These are phyloP conservation scores for Sporothrix sp. DNA, from an alignment of 2,329 filamentous ascomycete species.

Conservation along the genomic window DNA sequence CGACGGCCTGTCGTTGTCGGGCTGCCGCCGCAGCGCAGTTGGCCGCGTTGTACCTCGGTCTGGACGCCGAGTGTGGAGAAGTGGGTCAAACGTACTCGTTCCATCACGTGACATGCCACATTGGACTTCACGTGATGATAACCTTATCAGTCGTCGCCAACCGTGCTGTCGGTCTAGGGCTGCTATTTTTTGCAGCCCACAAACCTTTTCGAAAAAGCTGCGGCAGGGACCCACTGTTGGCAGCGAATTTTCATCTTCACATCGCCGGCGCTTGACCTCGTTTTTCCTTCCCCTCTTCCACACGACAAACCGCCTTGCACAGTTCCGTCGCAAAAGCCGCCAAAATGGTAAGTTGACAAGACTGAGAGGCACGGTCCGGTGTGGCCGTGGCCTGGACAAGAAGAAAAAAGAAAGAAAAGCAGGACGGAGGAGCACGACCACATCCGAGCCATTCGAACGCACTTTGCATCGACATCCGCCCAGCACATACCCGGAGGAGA, in stretches of 20 bases:
- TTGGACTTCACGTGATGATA: neutral
- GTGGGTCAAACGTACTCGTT: neutral
- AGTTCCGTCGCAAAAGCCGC: constrained; percentile 34
- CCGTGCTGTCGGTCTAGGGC: constrained; percentile 24
- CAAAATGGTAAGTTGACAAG: constrained; percentile 58
- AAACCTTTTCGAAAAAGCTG: constrained; percentile 22
- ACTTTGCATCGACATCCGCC: neutral
- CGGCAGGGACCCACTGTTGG: constrained; percentile 18
- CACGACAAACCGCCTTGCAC: constrained; percentile 25
- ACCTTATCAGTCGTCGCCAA: constrained; percentile 22
- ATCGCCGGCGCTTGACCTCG: neutral
- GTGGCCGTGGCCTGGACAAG: neutral
- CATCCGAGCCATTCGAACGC: constrained; percentile 5
- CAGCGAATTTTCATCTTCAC: constrained; percentile 17
- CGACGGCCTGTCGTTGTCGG: neutral
- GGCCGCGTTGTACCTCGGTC: constrained; percentile 15
- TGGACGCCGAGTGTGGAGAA: neutral
- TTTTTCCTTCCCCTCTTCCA: constrained; percentile 23
- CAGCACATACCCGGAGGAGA: neutral
- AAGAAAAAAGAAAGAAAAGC: neutral
- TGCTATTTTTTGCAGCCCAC: constrained; percentile 26
- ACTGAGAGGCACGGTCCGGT: constrained; percentile 21
- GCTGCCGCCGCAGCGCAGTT: constrained; percentile 23
- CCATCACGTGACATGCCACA: constrained; percentile 1
- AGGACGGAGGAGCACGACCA: neutral